A percentile compares a stretch with the other conserved stretches of the same genome.
Conservation (phyloP, 805 yeast species). For the Ogataea naganishii region DNA sequence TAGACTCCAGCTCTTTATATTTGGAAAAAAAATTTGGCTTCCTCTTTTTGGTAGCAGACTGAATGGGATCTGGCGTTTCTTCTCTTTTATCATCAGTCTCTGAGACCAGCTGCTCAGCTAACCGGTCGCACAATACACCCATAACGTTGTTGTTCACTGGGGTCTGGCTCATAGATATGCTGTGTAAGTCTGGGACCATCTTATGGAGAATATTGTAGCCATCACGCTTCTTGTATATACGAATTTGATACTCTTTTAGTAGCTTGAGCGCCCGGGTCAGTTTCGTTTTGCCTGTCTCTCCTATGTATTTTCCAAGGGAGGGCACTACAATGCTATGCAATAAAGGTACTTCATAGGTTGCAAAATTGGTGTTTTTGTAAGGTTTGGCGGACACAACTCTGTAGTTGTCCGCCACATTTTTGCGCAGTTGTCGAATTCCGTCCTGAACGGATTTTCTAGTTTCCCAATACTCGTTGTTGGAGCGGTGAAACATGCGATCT, state of each 20-base stretch:
- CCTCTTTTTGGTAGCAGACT: too few relatives aligned
- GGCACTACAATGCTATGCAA: conserved; percentile 10
- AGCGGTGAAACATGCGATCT: conserved; percentile 9
- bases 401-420: too few relatives aligned
- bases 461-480: conserved; percentile 34
- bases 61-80: too few relatives aligned
- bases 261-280: not conserved
- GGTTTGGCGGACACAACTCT: conserved; percentile 22
- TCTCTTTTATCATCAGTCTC: too few relatives aligned
- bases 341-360: conserved; percentile 10
- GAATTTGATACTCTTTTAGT: too few relatives aligned
- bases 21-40: conserved; percentile 9
- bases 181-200: too few relatives aligned
- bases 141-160: too few relatives aligned
- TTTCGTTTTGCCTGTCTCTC: not conserved
- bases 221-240: too few relatives aligned
- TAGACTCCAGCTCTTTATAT: conserved; percentile 6
- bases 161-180: too few relatives aligned
- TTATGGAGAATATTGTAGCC: too few relatives aligned
- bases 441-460: conserved; percentile 24
- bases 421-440: conserved; percentile 23
- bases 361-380: conserved; percentile 23
- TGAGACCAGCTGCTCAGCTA: too few relatives aligned
- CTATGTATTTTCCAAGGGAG: not conserved
- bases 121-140: too few relatives aligned